Base-by-base conservation (phyloP, 192 early-diverging fungal species). In the Chytriomyces sp. region DNA sequence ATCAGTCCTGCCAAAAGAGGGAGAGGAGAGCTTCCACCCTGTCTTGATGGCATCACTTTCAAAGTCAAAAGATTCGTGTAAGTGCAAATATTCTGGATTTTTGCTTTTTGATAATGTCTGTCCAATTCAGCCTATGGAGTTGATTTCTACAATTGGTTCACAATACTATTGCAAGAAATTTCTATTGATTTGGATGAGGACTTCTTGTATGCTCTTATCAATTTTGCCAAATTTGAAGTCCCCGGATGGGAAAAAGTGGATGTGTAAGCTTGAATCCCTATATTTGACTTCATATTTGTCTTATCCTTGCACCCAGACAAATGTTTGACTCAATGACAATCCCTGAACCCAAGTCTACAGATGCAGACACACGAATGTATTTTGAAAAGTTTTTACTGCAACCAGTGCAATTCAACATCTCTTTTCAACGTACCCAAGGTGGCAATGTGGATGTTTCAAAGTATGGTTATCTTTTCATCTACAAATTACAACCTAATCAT, bases 351-450 rank as follows among this genome's bases (percentile, higher is more conserved):
- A 83, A 83, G 5, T 73, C 88, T 3, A 80, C 81, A 0, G 91
- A 94, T 37, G 90, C 86, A 1, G 88, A 89, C 10, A 78, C 81
- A 26, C 88, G 91, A 73, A 66, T 96, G 59, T 99, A 97, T 76
- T 99, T 98, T 88, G 98, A 98, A 77, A 86, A 90, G 39, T 87
- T 99, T 52, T 89, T 94, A 56, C 82, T 98, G 44, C 94, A 98
- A 72, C 98, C 98, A 0, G 88, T 97, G 75, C 95, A 95, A 75
- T 80, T 96, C 74, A 96, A 98, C 75, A 79, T 99, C n/a, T 96
- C 98, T 8, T 99, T 98, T 81, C 88, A 93, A 70, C 83, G 94
- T 69, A 93, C 93, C 32, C 85, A 93, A 54, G 80, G 74, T 17
- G 81, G 80, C 3, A 89, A 88, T 60, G 82, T 84, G 31, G 91